Evolutionary conservation across 179 eudicot species (phyloP).

Genomic region (Heliamphora pulchella): DNA sequence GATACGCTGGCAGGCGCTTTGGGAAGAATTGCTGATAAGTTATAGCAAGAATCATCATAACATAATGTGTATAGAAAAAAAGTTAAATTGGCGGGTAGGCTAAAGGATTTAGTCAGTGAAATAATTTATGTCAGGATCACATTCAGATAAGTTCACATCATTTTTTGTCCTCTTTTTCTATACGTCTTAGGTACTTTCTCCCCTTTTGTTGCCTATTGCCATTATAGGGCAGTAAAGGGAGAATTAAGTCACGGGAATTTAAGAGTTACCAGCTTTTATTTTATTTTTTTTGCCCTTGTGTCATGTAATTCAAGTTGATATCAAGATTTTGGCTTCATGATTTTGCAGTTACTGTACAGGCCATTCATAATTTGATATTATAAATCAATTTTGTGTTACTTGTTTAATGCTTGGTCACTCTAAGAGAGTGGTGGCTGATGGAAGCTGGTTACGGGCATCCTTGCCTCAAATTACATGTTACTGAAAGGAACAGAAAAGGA

Average conservation of each 20-base stretch:
- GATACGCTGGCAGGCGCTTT: slow-evolving; percentile 78
- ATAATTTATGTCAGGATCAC: not conserved
- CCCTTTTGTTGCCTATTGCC: slow-evolving; percentile 10
- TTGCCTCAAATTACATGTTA: not conserved
- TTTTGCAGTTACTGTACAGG: not conserved
- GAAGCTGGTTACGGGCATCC: not conserved
- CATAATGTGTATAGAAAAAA: slow-evolving; percentile 25
- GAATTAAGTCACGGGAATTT: slow-evolving; percentile 13
- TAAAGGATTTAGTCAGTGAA: slow-evolving; percentile 9
- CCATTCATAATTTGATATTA: not conserved
- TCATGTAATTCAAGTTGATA: slow-evolving; percentile 10
- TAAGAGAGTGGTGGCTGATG: not conserved
- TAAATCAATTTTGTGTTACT: not conserved
- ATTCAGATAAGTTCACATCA: not conserved
- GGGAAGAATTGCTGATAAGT: slow-evolving; percentile 79
- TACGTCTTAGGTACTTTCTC: not conserved
- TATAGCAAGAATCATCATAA: slow-evolving; percentile 31
- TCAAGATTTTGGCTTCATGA: not conserved
- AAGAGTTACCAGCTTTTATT: slow-evolving; percentile 1
- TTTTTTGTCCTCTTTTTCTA: not conserved
- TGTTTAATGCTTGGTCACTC: not conserved
- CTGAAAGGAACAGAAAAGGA: not conserved
- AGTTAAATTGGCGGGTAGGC: slow-evolving; percentile 11
- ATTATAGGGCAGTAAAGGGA: not conserved
- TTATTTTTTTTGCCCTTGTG: not conserved